These are phyloP conservation scores for Prunus campanulata DNA, from an alignment of 306 rosid species.

Conservation along the genomic window DNA sequence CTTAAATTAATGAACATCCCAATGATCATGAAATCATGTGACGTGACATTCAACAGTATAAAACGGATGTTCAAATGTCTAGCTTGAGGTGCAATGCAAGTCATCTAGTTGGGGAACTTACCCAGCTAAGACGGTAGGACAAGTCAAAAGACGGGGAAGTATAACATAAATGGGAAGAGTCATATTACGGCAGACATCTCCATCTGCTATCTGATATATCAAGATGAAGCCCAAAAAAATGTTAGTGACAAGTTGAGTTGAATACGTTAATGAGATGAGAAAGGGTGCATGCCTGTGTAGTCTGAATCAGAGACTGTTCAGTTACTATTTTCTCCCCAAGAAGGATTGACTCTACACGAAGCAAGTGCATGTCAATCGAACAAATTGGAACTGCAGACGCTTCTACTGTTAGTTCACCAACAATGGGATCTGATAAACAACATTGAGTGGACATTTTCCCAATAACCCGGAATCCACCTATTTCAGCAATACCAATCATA, in stretches of 20 bases:
- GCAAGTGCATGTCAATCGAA: constrained; percentile 78
- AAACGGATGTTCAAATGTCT: not conserved
- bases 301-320: constrained; percentile 78
- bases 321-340: constrained; percentile 74
- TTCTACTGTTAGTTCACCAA: constrained; percentile 84
- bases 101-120: constrained; percentile 32
- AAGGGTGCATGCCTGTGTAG: constrained; percentile 68
- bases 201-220: constrained; percentile 74
- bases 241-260: constrained; percentile 6
- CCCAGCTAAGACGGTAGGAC: constrained; percentile 90
- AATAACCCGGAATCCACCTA: constrained; percentile 87
- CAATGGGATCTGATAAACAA: constrained; percentile 65
- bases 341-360: constrained; percentile 86
- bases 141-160: constrained; percentile 88
- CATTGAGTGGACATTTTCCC: constrained; percentile 85
- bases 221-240: constrained; percentile 1
- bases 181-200: constrained; percentile 67
- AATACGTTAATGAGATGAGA: constrained; percentile 4
- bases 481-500: constrained; percentile 24
- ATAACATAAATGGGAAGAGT: constrained; percentile 69
- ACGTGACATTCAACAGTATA: too few relatives aligned
- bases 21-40: too few relatives aligned
- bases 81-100: not conserved
- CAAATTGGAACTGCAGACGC: constrained; percentile 77
- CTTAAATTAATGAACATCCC: too few relatives aligned